Base-by-base conservation (phyloP, 106 monocot genomes). In the Agapanthus africanus region DNA sequence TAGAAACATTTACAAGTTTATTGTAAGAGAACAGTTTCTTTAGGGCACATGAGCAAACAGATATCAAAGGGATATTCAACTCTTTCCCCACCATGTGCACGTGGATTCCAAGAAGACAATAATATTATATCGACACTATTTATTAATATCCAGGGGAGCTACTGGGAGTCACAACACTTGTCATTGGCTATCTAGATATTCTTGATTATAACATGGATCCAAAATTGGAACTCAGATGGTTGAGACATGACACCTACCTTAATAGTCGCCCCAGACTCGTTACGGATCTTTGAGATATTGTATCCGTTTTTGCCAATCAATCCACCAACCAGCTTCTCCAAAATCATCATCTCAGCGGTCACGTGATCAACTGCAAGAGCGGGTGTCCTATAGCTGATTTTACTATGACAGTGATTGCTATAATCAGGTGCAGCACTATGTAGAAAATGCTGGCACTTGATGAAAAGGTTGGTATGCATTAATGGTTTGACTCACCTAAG, bases 261-360 rank as follows among this genome's bases (percentile, higher is more conserved):
- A 30, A 67, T 67, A 67, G 67, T 47, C 7, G 67, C 67, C 16
- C 67, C 67, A 44, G 67, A 67, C 16, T 67, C 30, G 0, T 16
- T 30, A 33, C 67, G 67, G 27, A 67, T 67, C 28, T 44, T 67
- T 67, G 67, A 46, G 25, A 67, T 67, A n/a, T 67, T 67, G 19
- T 46, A 67, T 16, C 67, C 67, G 46, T 67, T 67, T 67, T 47
- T 67, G 16, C 67, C 67, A 22, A 67, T 67, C 67, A 67, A 67
- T 28, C 67, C 67, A 32, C 67, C 67, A 46, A 67, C 67, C 28
- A 67, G 41, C 28, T 47, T 47, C 36, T 67, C 67, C 41, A 31
- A 6, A 18, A 67, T 67, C 67, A 44, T 18, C 67, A 67, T 67
- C 38, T 67, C 44, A 39, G 46, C 42, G 28, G 42, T 67, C 44